These are phyloP conservation scores for Phytophthora pluvialis DNA, from an alignment of 352 stramenopile genomes.

Conservation along the genomic window DNA sequence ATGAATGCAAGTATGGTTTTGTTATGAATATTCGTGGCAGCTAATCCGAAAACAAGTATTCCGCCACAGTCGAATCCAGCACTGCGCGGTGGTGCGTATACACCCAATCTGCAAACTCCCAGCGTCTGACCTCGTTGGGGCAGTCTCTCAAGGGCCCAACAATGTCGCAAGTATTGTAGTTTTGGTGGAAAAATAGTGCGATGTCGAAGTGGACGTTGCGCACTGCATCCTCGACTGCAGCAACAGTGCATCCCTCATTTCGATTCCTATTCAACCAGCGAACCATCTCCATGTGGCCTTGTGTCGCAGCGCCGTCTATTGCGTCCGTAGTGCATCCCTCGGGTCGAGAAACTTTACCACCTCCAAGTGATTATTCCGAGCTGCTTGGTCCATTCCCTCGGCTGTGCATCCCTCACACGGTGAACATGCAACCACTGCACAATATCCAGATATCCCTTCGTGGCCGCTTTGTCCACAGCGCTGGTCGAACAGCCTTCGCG, in stretches of 20 bases:
- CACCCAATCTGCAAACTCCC: constrained; percentile 1
- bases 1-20: too few species aligned
- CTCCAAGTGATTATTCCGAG: constrained; percentile 1
- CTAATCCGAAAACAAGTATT: too few species aligned
- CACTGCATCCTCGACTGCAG: constrained; percentile 14
- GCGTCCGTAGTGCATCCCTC: constrained; percentile 10
- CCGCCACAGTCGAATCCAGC: not conserved
- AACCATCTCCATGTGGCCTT: constrained; percentile 11
- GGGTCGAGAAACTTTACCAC: constrained; percentile 14
- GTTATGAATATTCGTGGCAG: too few species aligned
- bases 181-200: constrained; percentile 3
- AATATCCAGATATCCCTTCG: constrained; percentile 4
- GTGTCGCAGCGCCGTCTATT: constrained; percentile 6
- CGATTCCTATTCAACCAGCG: constrained; percentile 4
- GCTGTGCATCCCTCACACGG: constrained; percentile 9
- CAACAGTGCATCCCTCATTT: constrained; percentile 6
- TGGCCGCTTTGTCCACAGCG: constrained; percentile 11
- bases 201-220: constrained; percentile 3
- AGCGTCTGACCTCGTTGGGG: not conserved
- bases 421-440: constrained; percentile 20
- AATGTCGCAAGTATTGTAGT: not conserved
- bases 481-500: constrained; percentile 7
- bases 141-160: not conserved
- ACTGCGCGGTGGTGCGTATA: not conserved
- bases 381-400: constrained; percentile 15